Evolutionary conservation across 495 filamentous ascomycete species (phyloP).

Genomic region (Cercophora sp.): DNA sequence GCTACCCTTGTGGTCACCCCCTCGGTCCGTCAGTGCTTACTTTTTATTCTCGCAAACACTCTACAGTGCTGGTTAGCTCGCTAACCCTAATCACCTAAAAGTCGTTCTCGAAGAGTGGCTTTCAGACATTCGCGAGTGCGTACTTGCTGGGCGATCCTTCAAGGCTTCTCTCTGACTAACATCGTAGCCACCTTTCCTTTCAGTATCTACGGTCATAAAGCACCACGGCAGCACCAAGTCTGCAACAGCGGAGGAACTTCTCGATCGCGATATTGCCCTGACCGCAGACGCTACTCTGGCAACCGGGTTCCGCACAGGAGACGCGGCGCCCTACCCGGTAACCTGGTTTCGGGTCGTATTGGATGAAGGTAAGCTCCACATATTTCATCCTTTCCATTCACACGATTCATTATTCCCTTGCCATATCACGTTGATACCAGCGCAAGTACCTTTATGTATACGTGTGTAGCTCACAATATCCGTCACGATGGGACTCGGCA

Average conservation of each 20-base stretch:
- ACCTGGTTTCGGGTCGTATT: neutral
- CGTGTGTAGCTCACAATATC: neutral
- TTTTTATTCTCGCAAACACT: neutral
- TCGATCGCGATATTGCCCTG: neutral
- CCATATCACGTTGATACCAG: too few species aligned
- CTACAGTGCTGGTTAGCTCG: neutral
- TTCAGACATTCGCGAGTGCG: neutral
- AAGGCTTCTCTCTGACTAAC: neutral
- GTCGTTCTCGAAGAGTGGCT: neutral
- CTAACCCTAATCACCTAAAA: neutral
- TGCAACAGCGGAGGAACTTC: neutral
- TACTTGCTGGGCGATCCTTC: neutral
- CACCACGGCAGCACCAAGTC: neutral
- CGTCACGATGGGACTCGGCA: conserved; percentile 1
- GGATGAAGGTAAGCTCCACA: neutral
- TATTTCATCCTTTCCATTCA: too few species aligned
- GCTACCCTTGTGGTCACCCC: neutral
- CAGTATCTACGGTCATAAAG: neutral
- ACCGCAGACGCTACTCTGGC: neutral
- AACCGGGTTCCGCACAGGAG: neutral
- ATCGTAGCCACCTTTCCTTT: neutral
- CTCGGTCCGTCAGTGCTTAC: neutral
- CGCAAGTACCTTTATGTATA: neutral
- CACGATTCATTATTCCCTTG: too few species aligned
- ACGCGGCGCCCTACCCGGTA: neutral